These are phyloP conservation scores for Cercis canadensis DNA, from an alignment of 306 rosid genomes.

Conservation along the genomic window DNA sequence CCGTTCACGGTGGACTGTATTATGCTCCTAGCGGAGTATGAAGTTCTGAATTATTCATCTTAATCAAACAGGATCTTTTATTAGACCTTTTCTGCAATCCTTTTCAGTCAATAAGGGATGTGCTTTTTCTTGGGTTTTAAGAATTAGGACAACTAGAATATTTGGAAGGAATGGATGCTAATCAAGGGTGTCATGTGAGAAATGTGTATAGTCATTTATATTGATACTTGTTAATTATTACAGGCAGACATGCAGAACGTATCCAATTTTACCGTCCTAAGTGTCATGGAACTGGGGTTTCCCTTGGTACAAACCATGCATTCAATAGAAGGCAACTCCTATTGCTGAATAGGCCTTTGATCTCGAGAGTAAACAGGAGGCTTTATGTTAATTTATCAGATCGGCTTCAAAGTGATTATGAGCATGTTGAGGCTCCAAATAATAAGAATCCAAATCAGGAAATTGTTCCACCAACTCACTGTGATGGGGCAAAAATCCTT, in stretches of 20 bases:
- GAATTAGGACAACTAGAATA: background rate
- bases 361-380: slow-evolving; percentile 38
- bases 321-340: slow-evolving; percentile 37
- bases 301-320: slow-evolving; percentile 28
- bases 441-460: slow-evolving; percentile 42
- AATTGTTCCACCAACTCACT: slow-evolving; percentile 31
- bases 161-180: background rate
- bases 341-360: slow-evolving; percentile 42
- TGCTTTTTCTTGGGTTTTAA: background rate
- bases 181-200: background rate
- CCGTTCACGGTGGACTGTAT: background rate
- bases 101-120: background rate
- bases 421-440: slow-evolving; percentile 53
- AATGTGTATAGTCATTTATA: background rate
- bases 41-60: background rate
- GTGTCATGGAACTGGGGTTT: slow-evolving; percentile 37
- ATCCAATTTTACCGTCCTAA: slow-evolving; percentile 34
- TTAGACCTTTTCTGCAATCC: background rate
- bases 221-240: background rate
- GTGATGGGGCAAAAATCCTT: slow-evolving; percentile 36
- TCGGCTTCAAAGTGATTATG: slow-evolving; percentile 46
- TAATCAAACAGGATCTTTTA: background rate
- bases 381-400: slow-evolving; percentile 50
- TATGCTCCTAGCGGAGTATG: background rate
- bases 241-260: slow-evolving; percentile 48